phyloP scores from a whole-genome alignment of 768 basidiomycete species.

The Hemileccinum impolitum region DNA sequence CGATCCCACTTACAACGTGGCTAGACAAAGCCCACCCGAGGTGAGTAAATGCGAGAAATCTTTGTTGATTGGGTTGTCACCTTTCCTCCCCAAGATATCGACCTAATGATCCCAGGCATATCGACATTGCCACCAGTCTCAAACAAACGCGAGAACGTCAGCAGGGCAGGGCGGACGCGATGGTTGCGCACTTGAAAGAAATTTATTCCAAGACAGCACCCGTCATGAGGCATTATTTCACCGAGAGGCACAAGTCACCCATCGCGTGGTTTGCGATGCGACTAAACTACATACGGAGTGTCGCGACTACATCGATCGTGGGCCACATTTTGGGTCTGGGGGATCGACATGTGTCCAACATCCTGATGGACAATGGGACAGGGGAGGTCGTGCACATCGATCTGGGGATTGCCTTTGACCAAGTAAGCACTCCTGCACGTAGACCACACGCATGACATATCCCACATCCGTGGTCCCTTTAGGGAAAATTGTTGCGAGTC shows the following conservation, averaged over 20 bases:
- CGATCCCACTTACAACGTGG: constrained; percentile 61
- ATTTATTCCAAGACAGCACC: constrained; percentile 58
- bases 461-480: background rate
- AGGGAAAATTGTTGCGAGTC: constrained; percentile 77
- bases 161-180: constrained; percentile 26
- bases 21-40: constrained; percentile 56
- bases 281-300: constrained; percentile 85
- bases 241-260: constrained; percentile 83
- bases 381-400: constrained; percentile 97
- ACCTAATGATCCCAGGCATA: constrained; percentile 47
- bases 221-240: constrained; percentile 93
- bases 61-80: background rate
- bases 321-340: constrained; percentile 91
- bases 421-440: constrained; percentile 42
- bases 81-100: constrained; percentile 51
- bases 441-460: background rate
- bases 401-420: constrained; percentile 94
- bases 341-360: constrained; percentile 90
- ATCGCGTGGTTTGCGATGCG: constrained; percentile 92
- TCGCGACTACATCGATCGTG: constrained; percentile 91
- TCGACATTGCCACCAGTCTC: constrained; percentile 31
- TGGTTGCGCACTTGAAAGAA: constrained; percentile 35
- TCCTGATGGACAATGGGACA: constrained; percentile 75
- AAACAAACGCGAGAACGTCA: constrained; percentile 31
- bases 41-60: constrained; percentile 36